Percentiles rank a stretch among this genome's conserved stretches.
These are phyloP conservation scores for Pseudotsuga menziesii DNA, from an alignment of 75 land plant genomes.

Conservation along the genomic window DNA sequence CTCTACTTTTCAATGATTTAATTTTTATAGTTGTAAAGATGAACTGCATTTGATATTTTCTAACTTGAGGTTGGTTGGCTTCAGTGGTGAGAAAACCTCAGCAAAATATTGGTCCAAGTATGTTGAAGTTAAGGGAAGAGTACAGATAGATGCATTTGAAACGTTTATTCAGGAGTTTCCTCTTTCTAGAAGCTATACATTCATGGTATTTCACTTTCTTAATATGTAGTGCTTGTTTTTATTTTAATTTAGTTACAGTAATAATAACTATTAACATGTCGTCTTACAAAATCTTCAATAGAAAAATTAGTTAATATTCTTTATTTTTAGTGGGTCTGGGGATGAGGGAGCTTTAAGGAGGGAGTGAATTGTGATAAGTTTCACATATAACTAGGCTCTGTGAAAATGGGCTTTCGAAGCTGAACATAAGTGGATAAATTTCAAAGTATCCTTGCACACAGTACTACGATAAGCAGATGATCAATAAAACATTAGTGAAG, in stretches of 20 bases:
- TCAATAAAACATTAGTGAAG: too few species aligned
- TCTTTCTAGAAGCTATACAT: constrained; percentile 74
- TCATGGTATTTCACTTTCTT: constrained; percentile 62
- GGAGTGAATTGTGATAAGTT: too few species aligned
- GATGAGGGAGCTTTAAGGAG: too few species aligned
- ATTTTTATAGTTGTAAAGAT: neutral
- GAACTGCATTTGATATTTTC: neutral
- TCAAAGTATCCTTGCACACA: too few species aligned
- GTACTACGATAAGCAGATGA: too few species aligned
- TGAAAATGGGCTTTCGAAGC: too few species aligned
- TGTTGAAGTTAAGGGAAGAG: constrained; percentile 94
- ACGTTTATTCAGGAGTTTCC: constrained; percentile 88
- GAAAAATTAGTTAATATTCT: neutral
- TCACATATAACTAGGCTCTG: too few species aligned
- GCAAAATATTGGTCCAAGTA: constrained; percentile 68
- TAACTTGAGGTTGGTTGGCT: neutral
- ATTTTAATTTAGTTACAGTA: neutral
- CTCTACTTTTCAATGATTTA: neutral
- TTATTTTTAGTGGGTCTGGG: too few species aligned
- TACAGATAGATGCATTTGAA: constrained; percentile 75
- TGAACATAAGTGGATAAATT: too few species aligned
- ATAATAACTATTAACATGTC: neutral
- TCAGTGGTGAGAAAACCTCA: constrained; percentile 89
- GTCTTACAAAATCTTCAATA: neutral
- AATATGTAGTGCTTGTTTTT: neutral